Evolutionary conservation across 495 filamentous ascomycete genomes (phyloP).

Genomic region (Tetracladium marchalianum): DNA sequence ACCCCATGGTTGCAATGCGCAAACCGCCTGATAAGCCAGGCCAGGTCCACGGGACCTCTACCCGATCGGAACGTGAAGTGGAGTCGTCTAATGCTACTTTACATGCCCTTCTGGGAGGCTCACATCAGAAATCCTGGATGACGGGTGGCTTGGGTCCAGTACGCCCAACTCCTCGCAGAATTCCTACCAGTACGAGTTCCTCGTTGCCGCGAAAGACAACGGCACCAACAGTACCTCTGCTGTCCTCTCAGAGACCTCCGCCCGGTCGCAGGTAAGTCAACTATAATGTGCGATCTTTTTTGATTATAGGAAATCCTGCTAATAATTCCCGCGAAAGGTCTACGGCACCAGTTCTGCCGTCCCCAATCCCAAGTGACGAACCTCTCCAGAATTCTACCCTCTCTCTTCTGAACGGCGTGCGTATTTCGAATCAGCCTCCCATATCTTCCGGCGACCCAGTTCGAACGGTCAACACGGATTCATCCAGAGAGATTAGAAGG

Average conservation of each 20-base stretch:
- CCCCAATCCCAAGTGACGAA: slow-evolving; percentile 47
- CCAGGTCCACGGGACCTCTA: too few relatives aligned
- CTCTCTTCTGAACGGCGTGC: slow-evolving; percentile 18
- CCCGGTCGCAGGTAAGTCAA: background rate
- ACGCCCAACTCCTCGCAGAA: slow-evolving; percentile 27
- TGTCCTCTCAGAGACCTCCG: background rate
- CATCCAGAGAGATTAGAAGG: too few relatives aligned
- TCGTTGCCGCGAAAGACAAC: background rate
- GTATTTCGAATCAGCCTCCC: background rate
- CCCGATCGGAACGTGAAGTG: slow-evolving; percentile 30
- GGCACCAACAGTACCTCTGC: background rate
- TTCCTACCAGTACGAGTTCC: slow-evolving; percentile 9
- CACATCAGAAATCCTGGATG: slow-evolving; percentile 60
- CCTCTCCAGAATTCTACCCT: slow-evolving; percentile 27
- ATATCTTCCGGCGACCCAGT: too few relatives aligned
- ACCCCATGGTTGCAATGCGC: slow-evolving; percentile 14
- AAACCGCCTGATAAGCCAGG: slow-evolving; percentile 18
- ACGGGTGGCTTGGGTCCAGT: slow-evolving; percentile 24
- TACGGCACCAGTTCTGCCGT: slow-evolving; percentile 31
- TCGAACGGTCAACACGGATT: too few relatives aligned
- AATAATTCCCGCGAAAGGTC: slow-evolving; percentile 3
- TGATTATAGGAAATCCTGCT: too few relatives aligned
- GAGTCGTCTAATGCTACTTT: slow-evolving; percentile 61
- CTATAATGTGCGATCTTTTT: background rate
- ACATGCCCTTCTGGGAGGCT: slow-evolving; percentile 52